These are phyloP conservation scores for Gautieria morchelliformis DNA, from an alignment of 768 basidiomycete genomes.

Conservation along the genomic window DNA sequence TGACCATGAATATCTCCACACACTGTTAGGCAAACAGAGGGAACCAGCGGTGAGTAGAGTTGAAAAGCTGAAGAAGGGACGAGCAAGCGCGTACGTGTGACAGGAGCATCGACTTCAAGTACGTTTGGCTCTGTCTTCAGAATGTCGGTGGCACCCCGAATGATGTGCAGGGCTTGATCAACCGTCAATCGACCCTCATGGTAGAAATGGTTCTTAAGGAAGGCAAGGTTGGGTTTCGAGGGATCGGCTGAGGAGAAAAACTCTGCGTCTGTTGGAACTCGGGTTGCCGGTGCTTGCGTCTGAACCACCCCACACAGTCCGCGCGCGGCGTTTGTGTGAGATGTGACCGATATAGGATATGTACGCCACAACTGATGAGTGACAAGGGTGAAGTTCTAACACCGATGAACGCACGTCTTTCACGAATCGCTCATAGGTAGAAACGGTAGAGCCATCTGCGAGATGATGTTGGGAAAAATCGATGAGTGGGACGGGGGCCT, in stretches of 20 bases:
- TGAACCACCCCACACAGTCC: constrained; percentile 20
- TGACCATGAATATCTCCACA: constrained; percentile 99
- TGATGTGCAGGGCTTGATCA: constrained; percentile 90
- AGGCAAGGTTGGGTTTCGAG: constrained; percentile 88
- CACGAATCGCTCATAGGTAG: constrained; percentile 90
- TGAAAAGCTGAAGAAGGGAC: constrained; percentile 14
- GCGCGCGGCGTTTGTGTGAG: background rate
- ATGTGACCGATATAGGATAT: background rate
- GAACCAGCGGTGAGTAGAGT: constrained; percentile 13
- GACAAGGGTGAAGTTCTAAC: background rate
- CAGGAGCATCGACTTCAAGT: constrained; percentile 90
- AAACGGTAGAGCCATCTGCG: constrained; percentile 83
- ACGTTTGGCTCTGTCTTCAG: constrained; percentile 83
- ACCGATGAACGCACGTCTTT: constrained; percentile 67
- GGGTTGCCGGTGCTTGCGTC: constrained; percentile 98
- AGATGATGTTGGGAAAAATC: constrained; percentile 90
- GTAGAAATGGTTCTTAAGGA: constrained; percentile 98
- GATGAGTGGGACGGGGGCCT: constrained; percentile 47
- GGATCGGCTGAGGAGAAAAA: constrained; percentile 84
- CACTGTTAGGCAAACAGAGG: constrained; percentile 36
- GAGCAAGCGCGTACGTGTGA: constrained; percentile 60
- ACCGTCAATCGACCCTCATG: constrained; percentile 89
- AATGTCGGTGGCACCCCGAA: constrained; percentile 75
- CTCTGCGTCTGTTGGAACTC: constrained; percentile 82
- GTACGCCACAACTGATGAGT: background rate